Evolutionary conservation across 345 rosid species (phyloP).

Genomic region (Aquilaria yunnanensis): DNA sequence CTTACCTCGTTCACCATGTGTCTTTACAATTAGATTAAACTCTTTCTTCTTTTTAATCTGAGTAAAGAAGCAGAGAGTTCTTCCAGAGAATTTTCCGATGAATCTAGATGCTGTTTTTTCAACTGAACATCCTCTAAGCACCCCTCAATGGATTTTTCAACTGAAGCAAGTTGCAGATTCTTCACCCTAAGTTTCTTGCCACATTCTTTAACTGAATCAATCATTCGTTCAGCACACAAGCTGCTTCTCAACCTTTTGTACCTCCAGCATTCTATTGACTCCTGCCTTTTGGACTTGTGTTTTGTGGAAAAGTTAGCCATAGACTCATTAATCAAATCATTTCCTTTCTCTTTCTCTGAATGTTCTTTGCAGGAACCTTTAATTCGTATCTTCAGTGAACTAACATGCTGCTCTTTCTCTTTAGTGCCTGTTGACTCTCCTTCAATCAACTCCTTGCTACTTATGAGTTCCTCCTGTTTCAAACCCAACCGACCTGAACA

Average conservation of each 20-base stretch:
- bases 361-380: constrained; percentile 11
- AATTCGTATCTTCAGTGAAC: constrained; percentile 3
- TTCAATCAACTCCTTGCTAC: constrained; percentile 1
- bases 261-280: constrained; percentile 8
- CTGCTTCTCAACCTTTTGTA: background rate
- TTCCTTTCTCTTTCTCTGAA: constrained; percentile 17
- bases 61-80: background rate
- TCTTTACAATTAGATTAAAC: constrained; percentile 5
- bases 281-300: constrained; percentile 12
- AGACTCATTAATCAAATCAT: constrained; percentile 18
- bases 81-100: background rate
- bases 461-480: constrained; percentile 1
- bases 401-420: background rate
- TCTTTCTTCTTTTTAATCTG: constrained; percentile 6
- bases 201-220: constrained; percentile 15
- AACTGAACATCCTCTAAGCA: constrained; percentile 5
- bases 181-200: constrained; percentile 12
- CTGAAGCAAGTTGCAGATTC: constrained; percentile 12
- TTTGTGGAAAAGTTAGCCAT: constrained; percentile 10
- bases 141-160: constrained; percentile 10
- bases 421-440: background rate
- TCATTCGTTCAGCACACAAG: constrained; percentile 16
- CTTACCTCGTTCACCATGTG: constrained; percentile 4
- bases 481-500: constrained; percentile 1
- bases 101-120: constrained; percentile 4